Conservation (phyloP, 225 moss, liverwort and hornwort genomes). For the Straminergon stramineum region DNA sequence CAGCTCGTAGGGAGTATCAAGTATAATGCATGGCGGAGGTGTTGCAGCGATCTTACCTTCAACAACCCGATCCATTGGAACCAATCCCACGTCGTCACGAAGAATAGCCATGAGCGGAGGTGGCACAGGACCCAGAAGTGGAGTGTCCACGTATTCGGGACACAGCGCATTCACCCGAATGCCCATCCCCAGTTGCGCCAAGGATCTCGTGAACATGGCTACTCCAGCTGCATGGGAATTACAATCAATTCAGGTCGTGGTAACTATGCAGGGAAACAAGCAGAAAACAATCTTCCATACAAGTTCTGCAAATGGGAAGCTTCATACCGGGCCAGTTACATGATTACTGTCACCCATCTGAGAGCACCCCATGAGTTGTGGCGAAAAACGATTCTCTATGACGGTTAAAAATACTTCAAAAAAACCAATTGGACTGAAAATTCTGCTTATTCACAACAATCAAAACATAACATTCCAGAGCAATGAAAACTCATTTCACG, state of each 20-base stretch:
- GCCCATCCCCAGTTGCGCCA: slow-evolving; percentile 5
- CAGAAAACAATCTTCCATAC: too few relatives aligned
- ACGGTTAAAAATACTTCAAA: too few relatives aligned
- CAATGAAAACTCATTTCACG: not conserved
- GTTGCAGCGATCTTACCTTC: not conserved
- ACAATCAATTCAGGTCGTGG: too few relatives aligned
- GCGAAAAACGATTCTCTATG: not conserved
- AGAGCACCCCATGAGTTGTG: too few relatives aligned
- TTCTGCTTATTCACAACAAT: too few relatives aligned
- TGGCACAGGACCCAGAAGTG: not conserved
- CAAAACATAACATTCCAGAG: not conserved
- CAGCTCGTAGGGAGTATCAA: not conserved
- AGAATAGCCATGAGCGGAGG: not conserved
- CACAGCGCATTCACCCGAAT: slow-evolving; percentile 68
- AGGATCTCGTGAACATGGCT: slow-evolving; percentile 39
- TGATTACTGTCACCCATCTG: not conserved
- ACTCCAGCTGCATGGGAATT: slow-evolving; percentile 37
- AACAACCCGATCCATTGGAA: not conserved
- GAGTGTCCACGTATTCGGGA: slow-evolving; percentile 35
- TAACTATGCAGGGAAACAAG: too few relatives aligned
- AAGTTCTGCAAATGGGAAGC: not conserved
- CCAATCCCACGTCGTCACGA: not conserved
- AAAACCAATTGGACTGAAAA: too few relatives aligned
- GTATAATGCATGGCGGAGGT: not conserved
- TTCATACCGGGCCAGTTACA: not conserved